Conservation (phyloP, 164 flowering plant genomes). For the Nymphaea thermarum region DNA sequence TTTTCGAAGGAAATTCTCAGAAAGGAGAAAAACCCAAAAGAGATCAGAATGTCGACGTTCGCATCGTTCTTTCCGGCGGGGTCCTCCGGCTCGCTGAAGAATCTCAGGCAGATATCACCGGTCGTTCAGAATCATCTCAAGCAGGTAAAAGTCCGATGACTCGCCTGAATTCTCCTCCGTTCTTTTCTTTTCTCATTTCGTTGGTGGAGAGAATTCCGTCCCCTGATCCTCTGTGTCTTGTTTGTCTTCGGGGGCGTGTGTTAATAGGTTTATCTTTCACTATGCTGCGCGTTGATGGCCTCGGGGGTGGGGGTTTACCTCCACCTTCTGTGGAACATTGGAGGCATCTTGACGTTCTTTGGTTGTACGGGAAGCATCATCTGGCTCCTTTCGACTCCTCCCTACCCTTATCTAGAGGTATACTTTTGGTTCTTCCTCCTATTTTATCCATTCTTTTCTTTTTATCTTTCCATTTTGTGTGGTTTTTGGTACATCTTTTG, state of each 20-base stretch:
- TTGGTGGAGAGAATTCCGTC: not conserved
- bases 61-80: conserved; percentile 13
- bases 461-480: not conserved
- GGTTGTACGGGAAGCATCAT: conserved; percentile 42
- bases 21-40: not conserved
- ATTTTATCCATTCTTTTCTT: not conserved
- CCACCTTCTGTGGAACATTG: conserved; percentile 75
- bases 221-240: not conserved
- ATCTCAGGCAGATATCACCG: conserved; percentile 17
- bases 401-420: conserved; percentile 46
- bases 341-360: conserved; percentile 66
- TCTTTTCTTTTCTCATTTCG: not conserved
- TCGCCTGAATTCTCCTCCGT: no score
- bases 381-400: conserved; percentile 46
- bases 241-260: not conserved
- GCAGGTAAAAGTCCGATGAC: conserved; percentile 3
- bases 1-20: no score
- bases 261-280: conserved; percentile 63
- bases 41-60: conserved; percentile 2
- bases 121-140: conserved; percentile 15
- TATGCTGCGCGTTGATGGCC: conserved; percentile 65
- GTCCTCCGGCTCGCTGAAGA: conserved; percentile 12
- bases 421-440: not conserved
- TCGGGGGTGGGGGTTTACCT: conserved; percentile 70
- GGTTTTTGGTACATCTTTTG: no score